Evolutionary conservation across 2,329 filamentous ascomycete species (phyloP), one percentile per base, ranked within the genome.

Genomic region (Geosmithia flava): DNA sequence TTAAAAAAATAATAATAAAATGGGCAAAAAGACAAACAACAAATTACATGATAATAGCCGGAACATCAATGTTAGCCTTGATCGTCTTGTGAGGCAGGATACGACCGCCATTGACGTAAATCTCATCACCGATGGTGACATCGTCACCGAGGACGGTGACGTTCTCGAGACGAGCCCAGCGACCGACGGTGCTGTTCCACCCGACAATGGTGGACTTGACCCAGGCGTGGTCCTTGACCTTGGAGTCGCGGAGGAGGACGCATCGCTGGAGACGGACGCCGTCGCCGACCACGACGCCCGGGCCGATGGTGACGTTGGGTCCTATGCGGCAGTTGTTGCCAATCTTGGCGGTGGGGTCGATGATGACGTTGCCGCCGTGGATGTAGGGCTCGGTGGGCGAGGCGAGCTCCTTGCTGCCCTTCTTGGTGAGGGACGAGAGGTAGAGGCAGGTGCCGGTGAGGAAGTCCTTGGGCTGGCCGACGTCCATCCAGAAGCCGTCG

Each of bases 401-500:
- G 7, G 83, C 81, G 47, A 97, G 85, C 52, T 86, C 76, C 72
- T 94, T 90, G 62, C 87, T 87, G 63, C 82, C 81, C 71, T 86
- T 89, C 80, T 95, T 95, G 50, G 89, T 78, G 51, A 97, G 79
- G 3, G 88, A 95, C 44, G 87, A 89, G 47, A 98, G 86, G 73
- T 96, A 97, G 53, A 98, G 78, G 71, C 91, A 97, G 52, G 93
- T 97, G 53, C 91, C 91, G 20, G 85, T 88, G 49, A 98, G 75
- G 79, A 97, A 98, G 65, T 98, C 91, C 75, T 97, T 98, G 58
- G 91, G 91, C 71, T 98, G 91, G 59, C 91, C 91, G 54, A 98
- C 88, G 59, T 97, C 91, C 91, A 97, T 97, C 91, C 91, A 97
- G 80, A 94, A 97, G 58, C 91, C 89, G 56, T 96, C 89, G 29